Percentiles rank a stretch among this genome's conserved stretches.
Conservation (phyloP, 2,329 filamentous ascomycete genomes). For the Talaromyces amestolkiae region DNA sequence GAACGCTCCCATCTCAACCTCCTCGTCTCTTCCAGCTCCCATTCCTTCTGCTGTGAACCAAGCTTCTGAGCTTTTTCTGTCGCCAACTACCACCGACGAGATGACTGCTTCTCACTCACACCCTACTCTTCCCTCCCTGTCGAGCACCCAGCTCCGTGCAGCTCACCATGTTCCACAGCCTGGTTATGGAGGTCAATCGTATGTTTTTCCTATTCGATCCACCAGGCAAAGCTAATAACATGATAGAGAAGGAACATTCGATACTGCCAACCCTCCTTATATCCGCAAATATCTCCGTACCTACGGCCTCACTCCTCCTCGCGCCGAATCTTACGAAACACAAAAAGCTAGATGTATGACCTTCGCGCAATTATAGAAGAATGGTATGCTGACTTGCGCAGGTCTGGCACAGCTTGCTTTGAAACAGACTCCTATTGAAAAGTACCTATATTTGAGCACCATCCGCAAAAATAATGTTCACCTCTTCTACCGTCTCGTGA, state of each 20-base stretch:
- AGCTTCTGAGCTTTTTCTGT: slow-evolving; percentile 16
- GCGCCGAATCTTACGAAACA: slow-evolving; percentile 48
- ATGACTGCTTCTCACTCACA: slow-evolving; percentile 8
- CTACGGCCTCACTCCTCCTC: slow-evolving; percentile 51
- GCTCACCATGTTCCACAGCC: slow-evolving; percentile 17
- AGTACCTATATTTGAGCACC: slow-evolving; percentile 51
- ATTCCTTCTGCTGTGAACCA: slow-evolving; percentile 18
- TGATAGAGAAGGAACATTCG: slow-evolving; percentile 45
- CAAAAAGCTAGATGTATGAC: slow-evolving; percentile 49
- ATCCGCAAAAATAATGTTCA: slow-evolving; percentile 53
- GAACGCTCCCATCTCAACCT: slow-evolving; percentile 15
- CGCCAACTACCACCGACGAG: slow-evolving; percentile 5
- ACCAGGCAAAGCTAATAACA: background rate
- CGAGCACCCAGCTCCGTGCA: slow-evolving; percentile 14
- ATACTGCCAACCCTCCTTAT: slow-evolving; percentile 50
- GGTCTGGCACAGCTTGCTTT: slow-evolving; percentile 48
- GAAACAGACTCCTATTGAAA: slow-evolving; percentile 49
- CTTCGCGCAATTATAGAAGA: background rate
- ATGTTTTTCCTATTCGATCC: background rate
- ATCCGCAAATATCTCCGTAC: slow-evolving; percentile 53
- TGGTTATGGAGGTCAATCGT: slow-evolving; percentile 16
- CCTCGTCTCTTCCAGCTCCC: slow-evolving; percentile 14
- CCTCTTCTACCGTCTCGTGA: slow-evolving; percentile 52
- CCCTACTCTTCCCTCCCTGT: slow-evolving; percentile 2
- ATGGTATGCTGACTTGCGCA: slow-evolving; percentile 21